These are phyloP conservation scores for Thecamonas trahens DNA, from an alignment of 78 protist species.

Conservation along the genomic window DNA sequence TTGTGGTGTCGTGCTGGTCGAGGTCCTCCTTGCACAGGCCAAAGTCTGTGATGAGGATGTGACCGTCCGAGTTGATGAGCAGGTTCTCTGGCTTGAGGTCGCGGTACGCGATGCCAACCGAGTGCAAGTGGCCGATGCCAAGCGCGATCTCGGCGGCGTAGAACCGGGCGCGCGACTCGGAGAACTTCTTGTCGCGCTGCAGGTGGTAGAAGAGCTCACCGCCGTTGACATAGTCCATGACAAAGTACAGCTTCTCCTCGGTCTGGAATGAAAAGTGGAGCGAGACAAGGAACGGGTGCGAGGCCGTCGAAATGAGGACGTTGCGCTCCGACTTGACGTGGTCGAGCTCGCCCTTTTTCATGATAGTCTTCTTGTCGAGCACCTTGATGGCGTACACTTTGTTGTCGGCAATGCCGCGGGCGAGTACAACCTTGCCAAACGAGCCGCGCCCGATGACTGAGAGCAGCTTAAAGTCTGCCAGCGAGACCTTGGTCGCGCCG, in stretches of 20 bases:
- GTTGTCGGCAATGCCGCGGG: background rate
- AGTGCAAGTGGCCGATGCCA: conserved; percentile 79
- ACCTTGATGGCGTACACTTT: conserved; percentile 37
- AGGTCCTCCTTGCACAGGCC: conserved; percentile 84
- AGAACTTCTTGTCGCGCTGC: conserved; percentile 48
- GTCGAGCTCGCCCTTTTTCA: conserved; percentile 50
- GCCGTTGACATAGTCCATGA: conserved; percentile 83
- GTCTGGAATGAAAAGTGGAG: conserved; percentile 75
- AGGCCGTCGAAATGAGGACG: conserved; percentile 43
- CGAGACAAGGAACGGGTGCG: conserved; percentile 70
- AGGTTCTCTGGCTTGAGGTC: conserved; percentile 90
- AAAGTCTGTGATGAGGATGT: conserved; percentile 88
- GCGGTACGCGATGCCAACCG: conserved; percentile 52
- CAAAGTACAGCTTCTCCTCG: conserved; percentile 58
- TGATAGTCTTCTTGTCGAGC: conserved; percentile 39
- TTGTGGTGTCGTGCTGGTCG: conserved; percentile 40
- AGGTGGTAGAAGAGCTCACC: conserved; percentile 80
- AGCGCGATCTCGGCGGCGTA: conserved; percentile 80
- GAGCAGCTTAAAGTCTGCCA: conserved; percentile 64
- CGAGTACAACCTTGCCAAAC: conserved; percentile 80
- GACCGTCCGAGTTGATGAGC: conserved; percentile 70
- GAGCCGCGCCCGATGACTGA: conserved; percentile 66
- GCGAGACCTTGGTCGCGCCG: conserved; percentile 19
- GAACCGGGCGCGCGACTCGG: conserved; percentile 51
- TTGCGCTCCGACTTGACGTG: conserved; percentile 54